phyloP scores from a whole-genome alignment of 2,329 filamentous ascomycete genomes.

The Corinectria fuckeliana region DNA sequence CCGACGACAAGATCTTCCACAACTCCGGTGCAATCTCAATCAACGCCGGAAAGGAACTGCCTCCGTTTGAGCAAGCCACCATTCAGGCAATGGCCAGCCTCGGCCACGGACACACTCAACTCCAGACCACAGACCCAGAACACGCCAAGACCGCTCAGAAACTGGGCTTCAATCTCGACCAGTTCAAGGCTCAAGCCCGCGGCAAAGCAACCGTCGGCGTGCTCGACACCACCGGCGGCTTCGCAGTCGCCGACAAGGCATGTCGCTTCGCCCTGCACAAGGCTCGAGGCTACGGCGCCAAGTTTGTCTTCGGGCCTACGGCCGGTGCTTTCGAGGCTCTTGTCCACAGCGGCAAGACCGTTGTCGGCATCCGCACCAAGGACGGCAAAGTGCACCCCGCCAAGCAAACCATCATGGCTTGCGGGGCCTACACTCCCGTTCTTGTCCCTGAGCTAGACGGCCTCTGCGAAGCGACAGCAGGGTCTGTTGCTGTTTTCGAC shows the following conservation, averaged over 20 bases:
- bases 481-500: conserved; percentile 51
- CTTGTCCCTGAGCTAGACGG: conserved; percentile 49
- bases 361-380: conserved; percentile 47
- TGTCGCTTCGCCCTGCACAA: conserved; percentile 54
- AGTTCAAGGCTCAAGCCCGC: conserved; percentile 40
- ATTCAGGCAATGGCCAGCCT: conserved; percentile 45
- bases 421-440: conserved; percentile 52
- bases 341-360: conserved; percentile 27
- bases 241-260: conserved; percentile 53
- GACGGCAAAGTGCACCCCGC: conserved; percentile 45
- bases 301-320: conserved; percentile 46
- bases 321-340: conserved; percentile 42
- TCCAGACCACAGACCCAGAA: conserved; percentile 39
- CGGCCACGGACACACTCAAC: conserved; percentile 44
- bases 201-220: conserved; percentile 42
- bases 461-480: conserved; percentile 56
- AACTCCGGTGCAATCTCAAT: conserved; percentile 46
- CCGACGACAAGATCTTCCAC: conserved; percentile 45
- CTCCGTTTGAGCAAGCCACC: conserved; percentile 45
- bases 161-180: conserved; percentile 45
- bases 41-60: conserved; percentile 32
- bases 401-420: conserved; percentile 46
- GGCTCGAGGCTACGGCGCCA: conserved; percentile 48
- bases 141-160: conserved; percentile 38
- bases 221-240: conserved; percentile 54